Percentiles rank a stretch among this genome's conserved stretches.
Conservation (phyloP, 2,329 filamentous ascomycete species). For the Pseudogymnoascus sp. region DNA sequence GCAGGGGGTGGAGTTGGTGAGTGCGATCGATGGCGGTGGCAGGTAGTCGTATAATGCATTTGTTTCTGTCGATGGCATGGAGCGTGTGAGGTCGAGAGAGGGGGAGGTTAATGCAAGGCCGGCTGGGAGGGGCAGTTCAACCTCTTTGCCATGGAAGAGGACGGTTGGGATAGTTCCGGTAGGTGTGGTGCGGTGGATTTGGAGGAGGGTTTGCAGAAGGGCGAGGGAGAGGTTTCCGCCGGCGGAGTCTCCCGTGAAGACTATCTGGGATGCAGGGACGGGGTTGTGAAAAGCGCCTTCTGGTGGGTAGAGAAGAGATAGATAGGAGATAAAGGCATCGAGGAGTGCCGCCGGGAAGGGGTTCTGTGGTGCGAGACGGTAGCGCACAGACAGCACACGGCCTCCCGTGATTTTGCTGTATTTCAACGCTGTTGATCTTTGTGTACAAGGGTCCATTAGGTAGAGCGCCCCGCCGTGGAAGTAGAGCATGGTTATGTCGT, state of each 20-base stretch:
- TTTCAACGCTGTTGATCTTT: conserved; percentile 51
- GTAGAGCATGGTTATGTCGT: conserved; percentile 59
- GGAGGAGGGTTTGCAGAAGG: conserved; percentile 60
- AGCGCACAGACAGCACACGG: conserved; percentile 64
- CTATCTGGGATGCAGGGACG: conserved; percentile 57
- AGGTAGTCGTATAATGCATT: conserved; percentile 59
- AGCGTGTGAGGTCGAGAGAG: conserved; percentile 65
- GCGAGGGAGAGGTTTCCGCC: conserved; percentile 64
- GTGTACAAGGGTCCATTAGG: conserved; percentile 61
- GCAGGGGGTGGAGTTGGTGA: conserved; percentile 42
- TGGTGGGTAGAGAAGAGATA: conserved; percentile 64
- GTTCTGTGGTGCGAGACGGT: conserved; percentile 66
- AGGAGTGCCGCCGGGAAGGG: conserved; percentile 68
- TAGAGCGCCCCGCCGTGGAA: conserved; percentile 72
- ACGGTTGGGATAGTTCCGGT: conserved; percentile 42
- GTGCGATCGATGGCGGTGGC: conserved; percentile 30
- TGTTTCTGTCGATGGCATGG: conserved; percentile 45
- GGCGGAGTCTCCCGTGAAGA: conserved; percentile 65
- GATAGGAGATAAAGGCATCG: conserved; percentile 65
- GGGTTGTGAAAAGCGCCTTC: conserved; percentile 59
- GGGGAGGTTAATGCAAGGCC: conserved; percentile 56
- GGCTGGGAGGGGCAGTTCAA: conserved; percentile 58
- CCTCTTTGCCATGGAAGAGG: conserved; percentile 51
- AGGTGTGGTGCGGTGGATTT: conserved; percentile 43
- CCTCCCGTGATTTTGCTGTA: conserved; percentile 61